Evolutionary conservation across 805 yeast species (phyloP).

Genomic region (Myxozyma geophila): DNA sequence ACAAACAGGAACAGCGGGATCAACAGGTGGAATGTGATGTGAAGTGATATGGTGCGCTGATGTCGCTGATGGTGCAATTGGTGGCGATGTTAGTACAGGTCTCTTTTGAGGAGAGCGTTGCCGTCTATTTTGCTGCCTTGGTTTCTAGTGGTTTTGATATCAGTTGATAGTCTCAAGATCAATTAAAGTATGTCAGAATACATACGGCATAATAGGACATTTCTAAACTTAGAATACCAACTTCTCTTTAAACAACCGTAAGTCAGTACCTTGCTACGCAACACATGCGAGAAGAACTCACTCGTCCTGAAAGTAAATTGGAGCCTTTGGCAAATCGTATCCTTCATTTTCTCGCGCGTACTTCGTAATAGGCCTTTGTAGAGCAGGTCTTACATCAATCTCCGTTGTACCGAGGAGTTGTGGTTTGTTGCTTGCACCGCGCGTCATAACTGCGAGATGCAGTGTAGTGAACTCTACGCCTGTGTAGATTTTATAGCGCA

Average conservation of each 20-base stretch:
- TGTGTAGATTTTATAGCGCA: not conserved
- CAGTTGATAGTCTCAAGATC: not conserved
- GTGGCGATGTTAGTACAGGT: too few relatives aligned
- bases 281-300: not conserved
- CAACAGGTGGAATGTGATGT: too few relatives aligned
- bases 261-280: not conserved
- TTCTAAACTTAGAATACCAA: not conserved
- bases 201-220: slow-evolving; percentile 8
- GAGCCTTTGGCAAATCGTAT: not conserved
- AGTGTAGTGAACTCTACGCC: not conserved
- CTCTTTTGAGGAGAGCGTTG: too few relatives aligned
- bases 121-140: not conserved
- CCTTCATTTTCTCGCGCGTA: not conserved
- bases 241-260: not conserved
- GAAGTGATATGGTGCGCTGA: not conserved
- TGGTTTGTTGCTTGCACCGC: not conserved
- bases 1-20: too few relatives aligned
- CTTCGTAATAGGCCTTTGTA: slow-evolving; percentile 3
- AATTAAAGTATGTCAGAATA: not conserved
- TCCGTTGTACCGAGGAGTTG: not conserved
- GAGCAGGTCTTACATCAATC: slow-evolving; percentile 4
- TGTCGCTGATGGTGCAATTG: not conserved
- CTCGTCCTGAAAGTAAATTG: not conserved
- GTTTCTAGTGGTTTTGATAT: not conserved
- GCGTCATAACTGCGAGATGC: not conserved